Evolutionary conservation across 2,329 filamentous ascomycete species (phyloP).

Genomic region (Monilinia polystroma): DNA sequence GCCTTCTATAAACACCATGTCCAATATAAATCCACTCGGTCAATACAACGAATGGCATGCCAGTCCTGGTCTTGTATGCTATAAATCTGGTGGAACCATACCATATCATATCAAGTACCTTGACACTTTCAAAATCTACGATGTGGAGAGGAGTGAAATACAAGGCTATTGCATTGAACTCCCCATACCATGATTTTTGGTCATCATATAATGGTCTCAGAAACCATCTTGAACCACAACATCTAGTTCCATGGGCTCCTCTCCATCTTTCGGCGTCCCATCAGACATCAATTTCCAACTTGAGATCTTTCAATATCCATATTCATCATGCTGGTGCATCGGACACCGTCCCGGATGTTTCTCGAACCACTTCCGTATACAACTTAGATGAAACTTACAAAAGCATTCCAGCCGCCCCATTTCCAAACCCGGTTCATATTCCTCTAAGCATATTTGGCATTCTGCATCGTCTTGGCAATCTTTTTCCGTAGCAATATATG

Average conservation of each 20-base stretch:
- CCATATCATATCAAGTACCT: neutral
- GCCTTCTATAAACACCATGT: conserved; percentile 6
- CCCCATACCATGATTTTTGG: neutral
- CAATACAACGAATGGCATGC: neutral
- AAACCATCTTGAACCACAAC: conserved; percentile 52
- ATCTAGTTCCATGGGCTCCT: conserved; percentile 54
- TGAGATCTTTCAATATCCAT: conserved; percentile 17
- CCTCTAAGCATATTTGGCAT: conserved; percentile 67
- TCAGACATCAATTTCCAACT: neutral
- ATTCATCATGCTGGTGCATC: conserved; percentile 56
- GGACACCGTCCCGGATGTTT: conserved; percentile 63
- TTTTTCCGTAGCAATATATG: conserved; percentile 64
- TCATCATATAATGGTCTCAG: neutral
- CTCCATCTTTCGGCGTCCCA: neutral
- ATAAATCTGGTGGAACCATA: neutral
- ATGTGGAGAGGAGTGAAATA: neutral
- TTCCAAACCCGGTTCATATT: conserved; percentile 59
- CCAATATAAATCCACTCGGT: neutral
- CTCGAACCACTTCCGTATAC: conserved; percentile 63
- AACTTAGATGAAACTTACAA: conserved; percentile 61
- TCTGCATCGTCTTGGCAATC: conserved; percentile 67
- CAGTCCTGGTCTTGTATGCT: neutral
- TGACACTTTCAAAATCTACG: neutral
- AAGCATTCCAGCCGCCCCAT: conserved; percentile 69
- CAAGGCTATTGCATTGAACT: neutral